phyloP scores from a whole-genome alignment of 2,329 filamentous ascomycete species.

The Epichloe brachyelytri region DNA sequence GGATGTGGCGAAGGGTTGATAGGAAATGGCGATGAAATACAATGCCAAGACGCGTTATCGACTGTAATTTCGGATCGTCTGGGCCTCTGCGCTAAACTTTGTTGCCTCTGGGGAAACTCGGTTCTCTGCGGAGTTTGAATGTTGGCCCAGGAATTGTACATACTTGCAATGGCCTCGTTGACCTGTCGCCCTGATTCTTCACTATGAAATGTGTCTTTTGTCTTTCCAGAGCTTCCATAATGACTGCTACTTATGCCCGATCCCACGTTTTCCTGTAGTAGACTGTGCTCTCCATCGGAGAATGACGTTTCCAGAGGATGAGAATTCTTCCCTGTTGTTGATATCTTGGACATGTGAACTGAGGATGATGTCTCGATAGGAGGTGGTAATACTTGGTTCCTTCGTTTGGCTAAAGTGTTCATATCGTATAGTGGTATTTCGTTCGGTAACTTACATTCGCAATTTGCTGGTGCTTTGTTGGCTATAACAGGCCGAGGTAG shows the following conservation, averaged over 20 bases:
- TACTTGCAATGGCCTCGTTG: constrained; percentile 11
- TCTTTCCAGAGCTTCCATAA: not conserved
- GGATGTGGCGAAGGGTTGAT: not conserved
- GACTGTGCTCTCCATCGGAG: not conserved
- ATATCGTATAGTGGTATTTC: not conserved
- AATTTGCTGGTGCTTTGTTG: not conserved
- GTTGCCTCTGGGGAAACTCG: constrained; percentile 8
- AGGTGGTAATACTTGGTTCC: not conserved
- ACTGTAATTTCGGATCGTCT: constrained; percentile 18
- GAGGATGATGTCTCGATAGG: constrained; percentile 1
- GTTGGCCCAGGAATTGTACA: constrained; percentile 11
- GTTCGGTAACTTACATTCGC: not conserved
- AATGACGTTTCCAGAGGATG: not conserved
- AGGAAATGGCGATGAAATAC: not conserved
- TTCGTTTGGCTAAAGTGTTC: constrained; percentile 2
- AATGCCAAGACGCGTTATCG: constrained; percentile 8
- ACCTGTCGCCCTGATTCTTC: not conserved
- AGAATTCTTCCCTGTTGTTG: not conserved
- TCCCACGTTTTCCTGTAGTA: not conserved
- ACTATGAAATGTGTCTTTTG: not conserved
- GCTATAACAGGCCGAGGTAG: not conserved
- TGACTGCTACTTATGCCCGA: not conserved
- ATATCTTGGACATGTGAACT: constrained; percentile 6
- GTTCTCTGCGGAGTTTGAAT: constrained; percentile 9
- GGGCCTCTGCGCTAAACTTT: constrained; percentile 11